phyloP scores from a whole-genome alignment of 148 eudicot species.

The Camellia sinensis region DNA sequence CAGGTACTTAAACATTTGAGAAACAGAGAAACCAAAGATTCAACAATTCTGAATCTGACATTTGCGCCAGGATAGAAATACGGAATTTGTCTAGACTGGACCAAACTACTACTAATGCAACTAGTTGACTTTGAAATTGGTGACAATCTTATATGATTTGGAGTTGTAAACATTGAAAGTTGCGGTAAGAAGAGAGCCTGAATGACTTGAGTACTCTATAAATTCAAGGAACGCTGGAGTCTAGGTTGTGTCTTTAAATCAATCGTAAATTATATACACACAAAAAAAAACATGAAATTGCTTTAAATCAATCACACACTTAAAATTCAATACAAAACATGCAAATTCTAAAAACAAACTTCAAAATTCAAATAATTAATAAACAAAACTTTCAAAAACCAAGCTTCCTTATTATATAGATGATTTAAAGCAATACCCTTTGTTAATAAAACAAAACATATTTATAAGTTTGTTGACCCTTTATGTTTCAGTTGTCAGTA shows the following conservation, averaged over 20 bases:
- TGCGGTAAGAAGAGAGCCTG: neutral
- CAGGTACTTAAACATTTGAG: neutral
- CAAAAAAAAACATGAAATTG: no score
- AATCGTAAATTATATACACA: no score
- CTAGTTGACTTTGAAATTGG: neutral
- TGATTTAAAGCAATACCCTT: no score
- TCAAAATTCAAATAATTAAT: no score
- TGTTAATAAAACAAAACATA: no score
- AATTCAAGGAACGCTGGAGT: neutral
- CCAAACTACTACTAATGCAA: neutral
- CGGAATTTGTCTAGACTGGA: neutral
- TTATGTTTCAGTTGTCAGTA: no score
- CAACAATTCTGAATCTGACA: neutral
- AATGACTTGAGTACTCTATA: neutral
- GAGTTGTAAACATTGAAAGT: neutral
- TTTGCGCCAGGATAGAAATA: neutral
- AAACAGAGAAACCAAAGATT: neutral
- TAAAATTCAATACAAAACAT: no score
- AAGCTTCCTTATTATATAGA: no score
- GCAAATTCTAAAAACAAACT: no score
- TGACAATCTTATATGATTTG: neutral
- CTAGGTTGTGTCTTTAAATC: constrained; percentile 82
- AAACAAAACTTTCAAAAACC: no score
- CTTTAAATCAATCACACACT: no score
- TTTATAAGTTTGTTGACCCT: no score